Evolutionary conservation across 306 rosid genomes (phyloP), one percentile per base, ranked within the genome.

Genomic region (Mucuna pruriens): DNA sequence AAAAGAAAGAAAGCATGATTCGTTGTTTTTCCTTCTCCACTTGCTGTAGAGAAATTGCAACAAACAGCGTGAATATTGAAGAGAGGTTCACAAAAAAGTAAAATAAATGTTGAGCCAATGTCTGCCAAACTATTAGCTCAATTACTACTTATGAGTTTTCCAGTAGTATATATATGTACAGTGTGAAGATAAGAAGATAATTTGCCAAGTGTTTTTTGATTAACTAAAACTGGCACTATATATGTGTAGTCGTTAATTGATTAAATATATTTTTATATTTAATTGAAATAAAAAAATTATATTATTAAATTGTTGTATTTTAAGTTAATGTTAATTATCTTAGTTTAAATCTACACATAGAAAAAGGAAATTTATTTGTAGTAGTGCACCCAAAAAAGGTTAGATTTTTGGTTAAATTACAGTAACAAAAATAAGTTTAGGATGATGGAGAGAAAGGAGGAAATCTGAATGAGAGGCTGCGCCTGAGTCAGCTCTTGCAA

Each of bases 401-500:
- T 8, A n/a, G 36, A 19, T 22, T 23, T 58, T 22, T 40, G 22
- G 17, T 39, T 38, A 57, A 57, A 75, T 20, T 38, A 15, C 17
- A 38, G 0, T 7, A 74, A 36, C 9, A 40, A 34, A 31, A 45
- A 31, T 1, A 77, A n/a, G 9, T 33, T 22, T 0, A 11, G 11
- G 36, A 57, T 67, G 46, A 29, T 55, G 22, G 13, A 65, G 74
- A 65, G 74, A 54, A 66, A 78, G 6, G 23, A 65, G 82, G 82
- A 68, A 79, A 79, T 79, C 83, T 68, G 83, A 54, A 39, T 52
- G 57, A 51, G 76, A 48, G 51, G 75, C 1, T n/a, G 89, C 89
- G 64, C 84, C 89, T 17, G 84, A 82, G 65, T 86, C 89, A 33
- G 89, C 89, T 75, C 77, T 86, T 58, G 89, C 86, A 13, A 86